Base-by-base conservation (phyloP, 768 basidiomycete genomes). In the Leccinum fibrillosum region DNA sequence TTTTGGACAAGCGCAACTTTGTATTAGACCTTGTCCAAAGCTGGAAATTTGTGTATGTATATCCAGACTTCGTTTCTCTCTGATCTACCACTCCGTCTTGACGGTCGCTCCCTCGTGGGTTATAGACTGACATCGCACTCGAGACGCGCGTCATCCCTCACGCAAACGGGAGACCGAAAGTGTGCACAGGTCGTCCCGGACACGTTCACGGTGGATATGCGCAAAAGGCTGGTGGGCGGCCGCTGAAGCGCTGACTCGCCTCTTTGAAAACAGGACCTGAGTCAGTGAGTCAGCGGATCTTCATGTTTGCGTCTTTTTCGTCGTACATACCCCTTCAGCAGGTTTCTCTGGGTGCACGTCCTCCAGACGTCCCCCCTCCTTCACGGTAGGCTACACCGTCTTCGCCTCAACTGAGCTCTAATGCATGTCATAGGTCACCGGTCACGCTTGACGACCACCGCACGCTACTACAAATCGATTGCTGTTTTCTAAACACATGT, bases 161-260 rank as follows among this genome's bases (percentile, higher is more conserved):
- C 5, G 88, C 92, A 19, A 93, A 94, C 59, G 93, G 93, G 6
- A 92, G 91, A 61, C 90, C 90, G 10, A 81, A 82, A 19, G 75
- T 93, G 10, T 83, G 77, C 62, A 81, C 94, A n/a, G 92, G 90
- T 75, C 58, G 74, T 78, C 23, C 76, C 76, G 82, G 81, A 8
- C 85, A 83, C 2, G 84, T 9, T 30, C 30, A 30, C 30, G 30
- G 85, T 0, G 92, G 91, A 0, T 85, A 91, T 62, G 76, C 92
- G 5, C 73, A 92, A 10, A 89, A 88, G 2, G 90, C 89, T 0
- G 77, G 82, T 1, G 89, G 89, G 92, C 62, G 89, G 69, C 28
- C 86, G 88, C 0, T 30, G 30, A 30, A 30, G 30, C 30, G 30
- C 30, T 30, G 30, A 30, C 30, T 30, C 30, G 30, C 30, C 30